Base-by-base conservation (phyloP, 805 yeast species). In the Debaryomyces tyrocola region DNA sequence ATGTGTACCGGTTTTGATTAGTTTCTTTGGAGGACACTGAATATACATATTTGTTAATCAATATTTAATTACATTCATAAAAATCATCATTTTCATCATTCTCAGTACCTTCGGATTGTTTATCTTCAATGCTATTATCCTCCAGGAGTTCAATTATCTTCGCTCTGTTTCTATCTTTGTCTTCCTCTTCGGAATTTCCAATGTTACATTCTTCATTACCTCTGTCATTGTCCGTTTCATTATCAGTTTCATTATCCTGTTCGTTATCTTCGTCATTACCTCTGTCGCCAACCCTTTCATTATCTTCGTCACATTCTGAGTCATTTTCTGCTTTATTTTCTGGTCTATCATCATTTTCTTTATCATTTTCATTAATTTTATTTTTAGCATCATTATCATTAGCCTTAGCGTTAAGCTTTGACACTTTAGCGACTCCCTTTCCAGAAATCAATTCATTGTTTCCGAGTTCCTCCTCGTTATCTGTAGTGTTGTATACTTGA, bases 1-100 rank as follows among this genome's bases (percentile, higher is more conserved):
- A 51, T 20, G 50, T 18, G 47, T 68, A 8, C 72, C 74, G 4
- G 46, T 62, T 4, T 17, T 61, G 5, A 39, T 67, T 10, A 54
- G 64, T 43, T 48, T 63, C 11, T 29, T 64, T 33, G 53, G 58
- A 10, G 66, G 48, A 33, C 41, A 53, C 18, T 43, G 43, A 40
- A 20, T 24, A 40, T 17, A 15, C 18, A 15, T 20, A 20, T 24
- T 6, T 24, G 10, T 5, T 36, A n/a, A 18, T 36, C 27, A 9
- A 24, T 20, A 14, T 28, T 28, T 34, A 37, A 7, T 35, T 40
- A 33, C 47, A 47, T 24, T 47, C 47, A 15, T 39, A 40, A 39
- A 49, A 43, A 37, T 52, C 51, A 20, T 46, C 45, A 31, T 45
- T 40, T 8, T 43, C 29, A 10, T 27, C 42, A 4, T 35, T 35